phyloP scores from a whole-genome alignment of 1,284 basidiomycete species.

The Spongispora temasekensis region DNA sequence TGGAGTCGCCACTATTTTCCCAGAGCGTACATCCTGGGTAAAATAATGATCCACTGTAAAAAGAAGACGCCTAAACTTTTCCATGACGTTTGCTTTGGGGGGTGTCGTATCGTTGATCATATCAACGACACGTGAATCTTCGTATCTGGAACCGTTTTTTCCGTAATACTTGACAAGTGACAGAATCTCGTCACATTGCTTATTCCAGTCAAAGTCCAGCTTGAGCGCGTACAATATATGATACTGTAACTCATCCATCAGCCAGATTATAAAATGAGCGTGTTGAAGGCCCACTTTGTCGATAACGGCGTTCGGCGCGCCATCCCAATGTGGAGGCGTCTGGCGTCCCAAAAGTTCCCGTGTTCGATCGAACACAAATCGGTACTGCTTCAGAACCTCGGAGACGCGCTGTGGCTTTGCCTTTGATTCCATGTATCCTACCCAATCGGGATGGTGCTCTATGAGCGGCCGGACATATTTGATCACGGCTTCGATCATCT shows the following conservation, averaged over 20 bases:
- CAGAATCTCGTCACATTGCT: constrained; percentile 53
- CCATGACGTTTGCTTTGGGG: constrained; percentile 47
- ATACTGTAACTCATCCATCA: constrained; percentile 36
- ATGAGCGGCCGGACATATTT: constrained; percentile 42
- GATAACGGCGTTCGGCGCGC: constrained; percentile 34
- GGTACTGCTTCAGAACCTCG: constrained; percentile 47
- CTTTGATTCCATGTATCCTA: constrained; percentile 43
- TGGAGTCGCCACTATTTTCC: constrained; percentile 1
- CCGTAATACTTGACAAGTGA: constrained; percentile 57
- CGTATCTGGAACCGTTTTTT: constrained; percentile 47
- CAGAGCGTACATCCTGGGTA: constrained; percentile 9
- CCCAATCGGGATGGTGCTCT: constrained; percentile 42
- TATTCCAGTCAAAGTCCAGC: constrained; percentile 45
- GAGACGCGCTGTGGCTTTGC: constrained; percentile 43
- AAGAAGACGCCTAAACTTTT: constrained; percentile 50
- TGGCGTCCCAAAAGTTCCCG: constrained; percentile 43
- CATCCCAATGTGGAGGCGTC: constrained; percentile 41
- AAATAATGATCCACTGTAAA: constrained; percentile 44
- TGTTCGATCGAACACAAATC: constrained; percentile 46
- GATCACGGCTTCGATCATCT: constrained; percentile 39
- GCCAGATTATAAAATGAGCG: neutral
- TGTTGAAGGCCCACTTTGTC: constrained; percentile 36
- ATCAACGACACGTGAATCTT: constrained; percentile 50
- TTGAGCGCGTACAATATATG: constrained; percentile 58
- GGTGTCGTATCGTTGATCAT: constrained; percentile 48